These are phyloP conservation scores for Neonectria hederae DNA, from an alignment of 2,329 filamentous ascomycete species.

Conservation along the genomic window DNA sequence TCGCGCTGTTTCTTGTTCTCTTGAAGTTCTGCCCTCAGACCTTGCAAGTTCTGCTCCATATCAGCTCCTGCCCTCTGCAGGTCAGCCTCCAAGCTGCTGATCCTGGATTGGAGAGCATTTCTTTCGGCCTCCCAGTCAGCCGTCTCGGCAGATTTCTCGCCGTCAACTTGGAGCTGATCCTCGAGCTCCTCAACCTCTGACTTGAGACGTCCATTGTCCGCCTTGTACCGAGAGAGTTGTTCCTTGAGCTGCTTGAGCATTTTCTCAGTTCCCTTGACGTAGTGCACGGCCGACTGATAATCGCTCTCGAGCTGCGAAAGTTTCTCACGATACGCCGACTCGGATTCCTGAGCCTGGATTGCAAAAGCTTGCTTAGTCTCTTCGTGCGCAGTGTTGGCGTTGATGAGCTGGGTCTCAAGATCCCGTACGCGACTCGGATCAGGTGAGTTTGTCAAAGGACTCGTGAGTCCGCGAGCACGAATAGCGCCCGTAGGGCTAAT, in stretches of 20 bases:
- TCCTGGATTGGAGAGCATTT: slow-evolving; percentile 70
- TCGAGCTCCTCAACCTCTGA: slow-evolving; percentile 78
- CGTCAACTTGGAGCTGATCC: slow-evolving; percentile 56
- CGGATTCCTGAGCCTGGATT: slow-evolving; percentile 84
- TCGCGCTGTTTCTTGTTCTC: slow-evolving; percentile 75
- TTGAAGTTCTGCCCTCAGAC: slow-evolving; percentile 75
- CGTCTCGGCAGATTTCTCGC: slow-evolving; percentile 53
- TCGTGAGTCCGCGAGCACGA: slow-evolving; percentile 77
- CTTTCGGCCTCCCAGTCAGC: slow-evolving; percentile 81
- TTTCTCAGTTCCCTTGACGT: slow-evolving; percentile 98
- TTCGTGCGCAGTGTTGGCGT: slow-evolving; percentile 81
- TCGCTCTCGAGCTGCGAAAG: slow-evolving; percentile 94
- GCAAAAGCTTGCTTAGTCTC: slow-evolving; percentile 84
- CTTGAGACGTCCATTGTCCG: slow-evolving; percentile 83
- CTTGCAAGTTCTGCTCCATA: slow-evolving; percentile 76
- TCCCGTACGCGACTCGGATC: slow-evolving; percentile 83
- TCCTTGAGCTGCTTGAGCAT: slow-evolving; percentile 99
- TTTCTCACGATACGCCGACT: slow-evolving; percentile 90
- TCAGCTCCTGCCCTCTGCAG: slow-evolving; percentile 71
- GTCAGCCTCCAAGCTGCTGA: slow-evolving; percentile 75
- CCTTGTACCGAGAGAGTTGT: slow-evolving; percentile 91
- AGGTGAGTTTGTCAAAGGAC: slow-evolving; percentile 76
- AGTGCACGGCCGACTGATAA: slow-evolving; percentile 97
- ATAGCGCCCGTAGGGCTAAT: slow-evolving; percentile 79
- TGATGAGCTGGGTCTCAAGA: slow-evolving; percentile 86